Evolutionary conservation across 305 asterid genomes (phyloP), one percentile per base, ranked within the genome.

Genomic region (Fraxinus baroniana): DNA sequence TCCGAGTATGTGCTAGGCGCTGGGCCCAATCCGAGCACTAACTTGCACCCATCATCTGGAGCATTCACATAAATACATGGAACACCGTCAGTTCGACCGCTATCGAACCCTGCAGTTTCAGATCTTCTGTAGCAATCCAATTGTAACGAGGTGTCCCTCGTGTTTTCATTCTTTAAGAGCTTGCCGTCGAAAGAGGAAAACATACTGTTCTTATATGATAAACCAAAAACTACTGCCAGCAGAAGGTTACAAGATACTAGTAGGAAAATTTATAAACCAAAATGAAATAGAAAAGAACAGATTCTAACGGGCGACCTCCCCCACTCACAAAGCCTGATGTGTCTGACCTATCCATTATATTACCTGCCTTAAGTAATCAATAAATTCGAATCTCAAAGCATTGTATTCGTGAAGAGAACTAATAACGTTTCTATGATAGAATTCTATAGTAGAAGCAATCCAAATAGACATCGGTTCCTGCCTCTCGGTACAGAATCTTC

Each of bases 11-110:
- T 78, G 82, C 90, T 89, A 35, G 98, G 94, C 1, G 97, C 90
- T 2, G 98, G 98, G 82, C 98, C 99, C 83, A 94, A 78, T 79
- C 98, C 99, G 71, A 96, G 98, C 18, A 96, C 98, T 90, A 96
- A 89, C 86, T 90, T 91, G 93, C 97, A 96, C 64, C 93, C 97
- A 78, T 96, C 99, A 84, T 94, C 98, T 8, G 87, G 86, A 64
- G 86, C 79, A 78, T 85, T 90, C 15, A 84, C 62, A 79, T 76
- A 76, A 81, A 73, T 77, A 74, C 84, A 79, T 33, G 76, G 85
- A 66, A 81, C 89, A 36, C 77, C 39, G 46, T 74, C 84, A 35
- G 81, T 84, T 73, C 78, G 91, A 82, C 77, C 78, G 77, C 85
- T 84, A 44, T 87, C 87, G 15, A 86, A 84, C 15, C 77, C 78